A percentile compares a stretch with the other conserved stretches of the same genome.
Evolutionary conservation across 139 green algal genomes (phyloP).

Genomic region (Auxenochlorella pyrenoidosa): DNA sequence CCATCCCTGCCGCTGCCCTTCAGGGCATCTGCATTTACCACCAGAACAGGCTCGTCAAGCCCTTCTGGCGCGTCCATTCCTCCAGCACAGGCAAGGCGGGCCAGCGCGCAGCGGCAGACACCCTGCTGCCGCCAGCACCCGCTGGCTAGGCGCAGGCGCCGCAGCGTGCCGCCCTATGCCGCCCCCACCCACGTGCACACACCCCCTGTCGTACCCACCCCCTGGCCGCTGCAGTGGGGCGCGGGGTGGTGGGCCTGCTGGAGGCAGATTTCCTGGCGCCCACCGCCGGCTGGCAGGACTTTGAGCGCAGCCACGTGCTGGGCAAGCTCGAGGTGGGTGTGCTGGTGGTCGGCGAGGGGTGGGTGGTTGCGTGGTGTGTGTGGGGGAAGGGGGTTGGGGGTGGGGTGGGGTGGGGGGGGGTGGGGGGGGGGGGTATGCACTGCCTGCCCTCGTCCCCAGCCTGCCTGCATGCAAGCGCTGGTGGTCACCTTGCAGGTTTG

Average conservation of each 20-base stretch:
- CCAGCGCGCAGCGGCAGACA: background rate
- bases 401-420: no score
- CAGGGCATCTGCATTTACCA: slow-evolving; percentile 63
- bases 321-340: slow-evolving; percentile 33
- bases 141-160: no score
- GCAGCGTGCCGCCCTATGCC: background rate
- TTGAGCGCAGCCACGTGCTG: slow-evolving; percentile 55
- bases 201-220: no score
- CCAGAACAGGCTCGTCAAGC: slow-evolving; percentile 71
- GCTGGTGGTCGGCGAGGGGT: background rate
- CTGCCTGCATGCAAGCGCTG: no score
- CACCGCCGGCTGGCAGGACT: slow-evolving; percentile 64
- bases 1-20: no score
- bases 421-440: no score
- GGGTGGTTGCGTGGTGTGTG: no score
- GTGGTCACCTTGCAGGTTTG: no score
- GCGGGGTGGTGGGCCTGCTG: slow-evolving; percentile 62
- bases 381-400: no score
- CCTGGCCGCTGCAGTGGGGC: slow-evolving; percentile 1
- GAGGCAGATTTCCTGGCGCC: slow-evolving; percentile 68
- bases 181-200: no score
- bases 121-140: no score
- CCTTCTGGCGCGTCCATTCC: slow-evolving; percentile 53
- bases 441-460: no score
- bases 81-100: background rate